Conservation (phyloP, 148 eudicot genomes). For the Cornus florida region DNA sequence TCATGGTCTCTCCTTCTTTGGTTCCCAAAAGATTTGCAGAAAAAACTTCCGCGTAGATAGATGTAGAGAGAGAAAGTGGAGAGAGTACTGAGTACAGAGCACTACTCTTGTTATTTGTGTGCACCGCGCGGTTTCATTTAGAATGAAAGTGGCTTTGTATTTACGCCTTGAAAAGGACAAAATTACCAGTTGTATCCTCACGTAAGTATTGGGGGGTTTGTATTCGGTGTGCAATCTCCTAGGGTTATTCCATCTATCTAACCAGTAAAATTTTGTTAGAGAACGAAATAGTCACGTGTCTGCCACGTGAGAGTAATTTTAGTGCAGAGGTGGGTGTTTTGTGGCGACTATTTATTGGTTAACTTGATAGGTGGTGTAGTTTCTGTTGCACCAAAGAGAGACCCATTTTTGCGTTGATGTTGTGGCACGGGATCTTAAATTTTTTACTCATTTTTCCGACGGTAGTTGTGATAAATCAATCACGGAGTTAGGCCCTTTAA, state of each 20-base stretch:
- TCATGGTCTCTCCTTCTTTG: constrained; percentile 28
- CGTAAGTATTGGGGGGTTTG: neutral
- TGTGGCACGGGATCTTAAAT: neutral
- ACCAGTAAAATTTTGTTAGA: neutral
- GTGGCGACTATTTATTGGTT: neutral
- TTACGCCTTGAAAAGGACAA: neutral
- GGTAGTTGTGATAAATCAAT: no score
- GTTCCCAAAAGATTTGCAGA: constrained; percentile 10
- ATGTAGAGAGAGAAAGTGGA: constrained; percentile 9
- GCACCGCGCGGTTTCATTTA: neutral
- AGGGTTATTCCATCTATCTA: neutral
- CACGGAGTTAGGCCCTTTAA: no score
- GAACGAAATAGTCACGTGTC: neutral
- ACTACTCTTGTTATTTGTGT: neutral
- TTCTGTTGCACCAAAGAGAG: neutral
- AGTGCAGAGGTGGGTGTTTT: no score
- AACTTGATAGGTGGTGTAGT: neutral
- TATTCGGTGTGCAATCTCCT: neutral
- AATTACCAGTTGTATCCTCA: neutral
- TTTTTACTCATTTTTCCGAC: no score
- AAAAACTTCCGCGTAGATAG: constrained; percentile 7
- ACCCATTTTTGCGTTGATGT: neutral
- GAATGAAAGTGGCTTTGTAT: neutral
- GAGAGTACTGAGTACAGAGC: neutral
- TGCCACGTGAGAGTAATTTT: neutral